Evolutionary conservation across 202 grass and related monocot species (phyloP), one percentile per base, ranked within the genome.

Genomic region (Panicum virgatum): DNA sequence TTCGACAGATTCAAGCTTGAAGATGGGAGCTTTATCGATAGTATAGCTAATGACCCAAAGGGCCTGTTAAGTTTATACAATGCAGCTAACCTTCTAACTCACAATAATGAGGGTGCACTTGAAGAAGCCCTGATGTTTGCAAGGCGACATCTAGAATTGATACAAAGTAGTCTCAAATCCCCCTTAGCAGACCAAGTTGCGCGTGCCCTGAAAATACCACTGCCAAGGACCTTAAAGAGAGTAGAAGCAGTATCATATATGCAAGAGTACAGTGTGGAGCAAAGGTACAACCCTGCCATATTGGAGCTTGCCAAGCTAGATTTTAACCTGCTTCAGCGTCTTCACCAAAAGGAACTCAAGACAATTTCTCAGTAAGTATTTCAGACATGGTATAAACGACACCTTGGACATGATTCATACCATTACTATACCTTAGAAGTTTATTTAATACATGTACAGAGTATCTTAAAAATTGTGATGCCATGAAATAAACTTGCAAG

Each of bases 221-320:
- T 85, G 9, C 39, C 25, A 12, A 69, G 62, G 5, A 82, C 66
- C 23, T 47, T 71, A 20, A 78, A 47, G 23, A 81, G 87, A 32
- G 11, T 85, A 30, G 83, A 78, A 61, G 70, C 72, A 47, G 64
- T 63, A 36, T 6, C 38, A 9, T 85, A 81, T 23, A 82, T 89
- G 5, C 19, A 26, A 13, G 70, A 85, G 61, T 85, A 82, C 66
- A 14, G 3, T 59, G 14, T 9, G 10, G 64, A 89, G 1, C 36
- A 74, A 12, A 12, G 3, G 26, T 54, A 18, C 34, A 73, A 27
- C 25, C 6, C 67, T 3, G 0, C 42, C 6, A 47, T 69, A 46
- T 14, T 85, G 42, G 63, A 89, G 32, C 76, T 89, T 12, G 76
- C 87, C 18, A 89, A 82, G 62, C 42, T 85, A 9, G 82, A 89